Evolutionary conservation across 805 yeast species (phyloP).

Genomic region (Monosporozyma unispora): DNA sequence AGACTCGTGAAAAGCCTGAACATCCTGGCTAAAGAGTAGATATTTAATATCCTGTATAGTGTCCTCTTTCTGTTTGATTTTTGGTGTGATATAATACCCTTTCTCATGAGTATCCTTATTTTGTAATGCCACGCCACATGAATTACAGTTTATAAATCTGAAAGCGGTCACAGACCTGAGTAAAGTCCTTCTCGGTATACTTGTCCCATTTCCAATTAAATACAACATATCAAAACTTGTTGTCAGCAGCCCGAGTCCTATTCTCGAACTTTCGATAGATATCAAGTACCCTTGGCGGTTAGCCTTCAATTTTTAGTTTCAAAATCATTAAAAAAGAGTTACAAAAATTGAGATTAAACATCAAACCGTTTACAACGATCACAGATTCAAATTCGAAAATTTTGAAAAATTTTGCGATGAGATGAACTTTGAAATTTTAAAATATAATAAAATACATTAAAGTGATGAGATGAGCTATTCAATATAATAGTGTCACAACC

Average conservation of each 20-base stretch:
- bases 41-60: constrained; percentile 21
- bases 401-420: constrained; percentile 23
- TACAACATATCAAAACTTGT: not conserved
- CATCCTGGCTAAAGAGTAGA: constrained; percentile 24
- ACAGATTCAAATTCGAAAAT: constrained; percentile 1
- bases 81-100: constrained; percentile 36
- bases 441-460: not conserved
- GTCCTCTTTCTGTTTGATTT: constrained; percentile 10
- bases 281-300: not conserved
- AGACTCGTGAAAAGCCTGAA: constrained; percentile 18
- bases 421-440: constrained; percentile 11
- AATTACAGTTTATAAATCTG: constrained; percentile 32
- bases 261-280: too few species aligned
- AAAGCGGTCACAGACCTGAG: not conserved
- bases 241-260: too few species aligned
- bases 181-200: not conserved
- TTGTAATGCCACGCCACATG: constrained; percentile 55
- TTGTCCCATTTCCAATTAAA: not conserved
- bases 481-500: not conserved
- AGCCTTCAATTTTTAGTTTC: not conserved
- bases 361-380: constrained; percentile 8
- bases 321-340: not conserved
- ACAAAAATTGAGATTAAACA: not conserved
- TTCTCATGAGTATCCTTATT: constrained; percentile 25
- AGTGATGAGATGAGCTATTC: not conserved